Evolutionary conservation across 441 rosid species (phyloP).

Genomic region (Erysimum cheiri): DNA sequence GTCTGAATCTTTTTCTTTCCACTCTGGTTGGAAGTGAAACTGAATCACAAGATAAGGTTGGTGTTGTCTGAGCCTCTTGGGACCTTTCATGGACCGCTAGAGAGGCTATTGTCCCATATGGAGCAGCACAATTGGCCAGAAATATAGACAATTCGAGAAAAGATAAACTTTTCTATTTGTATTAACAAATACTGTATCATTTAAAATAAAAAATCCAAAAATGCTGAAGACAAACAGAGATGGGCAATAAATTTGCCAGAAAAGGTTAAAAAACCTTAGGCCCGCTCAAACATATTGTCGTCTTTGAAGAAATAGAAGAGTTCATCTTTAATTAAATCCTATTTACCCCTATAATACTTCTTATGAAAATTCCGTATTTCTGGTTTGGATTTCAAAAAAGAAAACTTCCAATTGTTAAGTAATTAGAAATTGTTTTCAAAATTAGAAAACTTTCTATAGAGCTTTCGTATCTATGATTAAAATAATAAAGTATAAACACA

Average conservation of each 20-base stretch:
- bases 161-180: background rate
- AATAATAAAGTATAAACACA: background rate
- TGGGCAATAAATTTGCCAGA: background rate
- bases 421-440: background rate
- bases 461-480: background rate
- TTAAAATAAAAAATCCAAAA: background rate
- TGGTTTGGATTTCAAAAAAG: background rate
- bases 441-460: too few species aligned
- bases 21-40: background rate
- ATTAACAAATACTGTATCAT: background rate
- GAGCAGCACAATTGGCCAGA: background rate
- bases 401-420: background rate
- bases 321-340: background rate
- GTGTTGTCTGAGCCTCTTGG: conserved; percentile 1
- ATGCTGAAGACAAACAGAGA: background rate
- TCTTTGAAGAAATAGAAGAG: background rate
- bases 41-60: conserved; percentile 1
- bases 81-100: conserved; percentile 4
- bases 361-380: background rate
- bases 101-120: background rate
- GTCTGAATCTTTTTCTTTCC: background rate
- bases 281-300: background rate
- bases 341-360: background rate
- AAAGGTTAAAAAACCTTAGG: background rate
- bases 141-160: background rate